phyloP scores from a whole-genome alignment of 371 early-diverging fungal genomes.

The Mucor plumbeus region DNA sequence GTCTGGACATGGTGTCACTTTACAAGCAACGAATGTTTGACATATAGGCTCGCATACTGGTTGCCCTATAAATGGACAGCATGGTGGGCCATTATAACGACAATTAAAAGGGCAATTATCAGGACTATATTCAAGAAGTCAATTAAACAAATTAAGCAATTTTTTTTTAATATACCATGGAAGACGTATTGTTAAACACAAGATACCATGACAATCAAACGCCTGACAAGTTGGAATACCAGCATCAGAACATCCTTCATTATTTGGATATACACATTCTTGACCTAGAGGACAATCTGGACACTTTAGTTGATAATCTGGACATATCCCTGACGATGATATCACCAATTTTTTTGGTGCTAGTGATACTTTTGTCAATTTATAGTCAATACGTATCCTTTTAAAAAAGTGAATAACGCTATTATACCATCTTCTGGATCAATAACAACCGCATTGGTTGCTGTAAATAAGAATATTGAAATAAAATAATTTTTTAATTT shows the following conservation, averaged over 20 bases:
- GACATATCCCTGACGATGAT: constrained; percentile 1
- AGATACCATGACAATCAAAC: background rate
- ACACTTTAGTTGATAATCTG: constrained; percentile 30
- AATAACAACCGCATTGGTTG: background rate
- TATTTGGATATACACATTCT: constrained; percentile 38
- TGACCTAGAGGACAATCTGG: constrained; percentile 29
- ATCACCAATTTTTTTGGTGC: background rate
- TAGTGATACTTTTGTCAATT: background rate
- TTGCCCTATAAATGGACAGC: constrained; percentile 39
- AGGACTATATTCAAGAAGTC: constrained; percentile 18
- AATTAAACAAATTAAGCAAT: background rate
- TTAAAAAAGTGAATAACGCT: too few relatives aligned
- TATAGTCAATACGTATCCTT: too few relatives aligned
- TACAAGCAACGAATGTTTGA: constrained; percentile 28
- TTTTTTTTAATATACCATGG: constrained; percentile 20
- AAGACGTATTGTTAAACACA: constrained; percentile 9
- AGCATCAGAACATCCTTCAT: constrained; percentile 31
- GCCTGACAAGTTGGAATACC: constrained; percentile 28
- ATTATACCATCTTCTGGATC: background rate
- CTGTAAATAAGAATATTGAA: background rate
- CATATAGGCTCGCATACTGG: constrained; percentile 34
- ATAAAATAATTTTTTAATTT: background rate
- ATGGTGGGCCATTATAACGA: constrained; percentile 22
- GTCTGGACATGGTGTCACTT: constrained; percentile 36
- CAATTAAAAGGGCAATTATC: constrained; percentile 29